Conservation (phyloP, 495 filamentous ascomycete species). For the Penicillium turbatum region DNA sequence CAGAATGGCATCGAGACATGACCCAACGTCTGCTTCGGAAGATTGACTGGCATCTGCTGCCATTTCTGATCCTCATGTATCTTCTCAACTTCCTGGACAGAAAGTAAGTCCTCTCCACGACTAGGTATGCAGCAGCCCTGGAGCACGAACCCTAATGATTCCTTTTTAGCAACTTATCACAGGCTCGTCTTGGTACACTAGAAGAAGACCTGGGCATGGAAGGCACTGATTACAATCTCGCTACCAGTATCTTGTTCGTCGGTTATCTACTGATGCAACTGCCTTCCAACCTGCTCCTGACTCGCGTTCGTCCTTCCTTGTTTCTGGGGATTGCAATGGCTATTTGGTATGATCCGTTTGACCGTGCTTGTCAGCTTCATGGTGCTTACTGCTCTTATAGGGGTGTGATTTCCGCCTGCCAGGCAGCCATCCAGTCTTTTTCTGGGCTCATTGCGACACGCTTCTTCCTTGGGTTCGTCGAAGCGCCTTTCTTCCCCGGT, state of each 20-base stretch:
- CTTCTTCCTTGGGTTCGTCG: conserved; percentile 66
- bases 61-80: conserved; percentile 65
- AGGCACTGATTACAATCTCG: conserved; percentile 51
- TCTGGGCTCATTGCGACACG: conserved; percentile 58
- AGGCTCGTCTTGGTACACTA: conserved; percentile 41
- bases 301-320: conserved; percentile 35
- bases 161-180: conserved; percentile 27
- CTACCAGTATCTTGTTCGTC: conserved; percentile 63
- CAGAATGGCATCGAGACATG: conserved; percentile 36
- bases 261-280: conserved; percentile 59
- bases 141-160: background rate
- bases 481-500: conserved; percentile 48
- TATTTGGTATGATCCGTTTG: conserved; percentile 43
- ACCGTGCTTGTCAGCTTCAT: conserved; percentile 45
- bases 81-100: conserved; percentile 79
- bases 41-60: conserved; percentile 57
- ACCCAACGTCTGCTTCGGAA: conserved; percentile 48
- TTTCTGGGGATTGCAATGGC: conserved; percentile 30
- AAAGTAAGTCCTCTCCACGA: conserved; percentile 28
- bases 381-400: conserved; percentile 28
- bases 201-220: conserved; percentile 45
- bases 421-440: conserved; percentile 53
- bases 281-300: conserved; percentile 59
- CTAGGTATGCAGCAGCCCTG: no score
- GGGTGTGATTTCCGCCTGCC: conserved; percentile 62